Evolutionary conservation across 1,139 yeast genomes (phyloP).

Genomic region (Taiozyma onychis): DNA sequence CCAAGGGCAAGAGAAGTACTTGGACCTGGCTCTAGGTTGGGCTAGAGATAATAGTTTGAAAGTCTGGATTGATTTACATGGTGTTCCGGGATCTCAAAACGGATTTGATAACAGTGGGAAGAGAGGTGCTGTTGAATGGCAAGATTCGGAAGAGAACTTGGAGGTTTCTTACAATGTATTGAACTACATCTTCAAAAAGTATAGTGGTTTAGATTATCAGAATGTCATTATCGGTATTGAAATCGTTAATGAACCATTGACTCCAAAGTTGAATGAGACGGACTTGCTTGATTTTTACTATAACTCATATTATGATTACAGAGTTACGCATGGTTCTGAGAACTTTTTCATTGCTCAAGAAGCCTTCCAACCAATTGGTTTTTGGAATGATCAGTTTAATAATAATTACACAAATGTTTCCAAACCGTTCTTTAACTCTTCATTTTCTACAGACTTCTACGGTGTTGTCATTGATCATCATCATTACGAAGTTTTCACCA

Average conservation of each 20-base stretch:
- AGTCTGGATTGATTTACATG: conserved; percentile 92
- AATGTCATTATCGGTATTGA: conserved; percentile 57
- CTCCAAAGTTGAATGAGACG: conserved; percentile 35
- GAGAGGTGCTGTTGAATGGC: conserved; percentile 50
- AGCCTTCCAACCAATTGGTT: conserved; percentile 46
- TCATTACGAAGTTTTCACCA: conserved; percentile 55
- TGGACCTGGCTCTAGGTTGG: conserved; percentile 79
- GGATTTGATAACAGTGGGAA: conserved; percentile 89
- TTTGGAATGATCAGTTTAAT: conserved; percentile 44
- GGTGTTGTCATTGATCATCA: conserved; percentile 58
- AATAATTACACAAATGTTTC: conserved; percentile 26
- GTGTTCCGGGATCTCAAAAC: conserved; percentile 96
- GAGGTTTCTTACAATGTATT: conserved; percentile 41
- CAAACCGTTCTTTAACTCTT: conserved; percentile 15
- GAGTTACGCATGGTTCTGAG: conserved; percentile 31
- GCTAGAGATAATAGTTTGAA: conserved; percentile 54
- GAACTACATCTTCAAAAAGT: conserved; percentile 37
- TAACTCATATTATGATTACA: conserved; percentile 35
- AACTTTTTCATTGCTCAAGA: conserved; percentile 54
- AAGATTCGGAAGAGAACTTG: conserved; percentile 35
- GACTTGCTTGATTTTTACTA: conserved; percentile 38
- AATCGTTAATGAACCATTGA: conserved; percentile 62
- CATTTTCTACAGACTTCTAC: conserved; percentile 14
- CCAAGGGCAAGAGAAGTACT: conserved; percentile 70
- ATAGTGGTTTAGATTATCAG: conserved; percentile 37